Evolutionary conservation across 352 stramenopile species (phyloP).

Genomic region (Pseudoperonospora humuli): DNA sequence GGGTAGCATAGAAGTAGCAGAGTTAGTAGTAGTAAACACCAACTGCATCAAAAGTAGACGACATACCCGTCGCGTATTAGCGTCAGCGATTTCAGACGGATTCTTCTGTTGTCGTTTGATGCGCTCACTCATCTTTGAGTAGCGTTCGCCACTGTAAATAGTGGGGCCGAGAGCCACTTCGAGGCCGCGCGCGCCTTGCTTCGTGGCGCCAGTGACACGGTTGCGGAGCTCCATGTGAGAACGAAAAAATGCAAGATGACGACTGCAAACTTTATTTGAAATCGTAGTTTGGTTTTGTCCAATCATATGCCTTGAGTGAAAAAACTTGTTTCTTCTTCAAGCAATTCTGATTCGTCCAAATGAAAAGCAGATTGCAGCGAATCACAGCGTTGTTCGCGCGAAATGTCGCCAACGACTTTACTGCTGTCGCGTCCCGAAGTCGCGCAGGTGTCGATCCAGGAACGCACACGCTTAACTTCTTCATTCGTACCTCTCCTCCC

Average conservation of each 20-base stretch:
- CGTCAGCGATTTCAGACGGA: conserved; percentile 29
- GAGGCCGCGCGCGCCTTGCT: conserved; percentile 22
- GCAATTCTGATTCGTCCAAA: conserved; percentile 4
- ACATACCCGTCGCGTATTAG: conserved; percentile 33
- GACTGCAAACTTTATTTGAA: not conserved
- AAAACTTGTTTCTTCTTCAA: too few relatives aligned
- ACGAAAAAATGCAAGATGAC: not conserved
- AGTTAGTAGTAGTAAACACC: not conserved
- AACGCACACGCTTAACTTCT: not conserved
- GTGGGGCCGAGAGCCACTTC: conserved; percentile 67
- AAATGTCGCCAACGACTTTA: too few relatives aligned
- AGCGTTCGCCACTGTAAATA: conserved; percentile 76
- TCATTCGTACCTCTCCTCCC: not conserved
- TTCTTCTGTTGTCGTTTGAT: conserved; percentile 65
- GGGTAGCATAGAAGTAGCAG: too few relatives aligned
- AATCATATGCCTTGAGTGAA: too few relatives aligned
- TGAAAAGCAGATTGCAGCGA: not conserved
- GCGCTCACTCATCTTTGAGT: conserved; percentile 77
- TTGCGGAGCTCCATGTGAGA: conserved; percentile 55
- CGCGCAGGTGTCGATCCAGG: too few relatives aligned
- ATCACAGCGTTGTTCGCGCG: not conserved
- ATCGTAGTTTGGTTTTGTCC: too few relatives aligned
- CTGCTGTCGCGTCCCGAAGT: too few relatives aligned
- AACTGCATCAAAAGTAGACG: not conserved
- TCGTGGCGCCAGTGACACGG: conserved; percentile 28